These are phyloP conservation scores for Cerrena zonata DNA, from an alignment of 1,284 basidiomycete genomes.

Conservation along the genomic window DNA sequence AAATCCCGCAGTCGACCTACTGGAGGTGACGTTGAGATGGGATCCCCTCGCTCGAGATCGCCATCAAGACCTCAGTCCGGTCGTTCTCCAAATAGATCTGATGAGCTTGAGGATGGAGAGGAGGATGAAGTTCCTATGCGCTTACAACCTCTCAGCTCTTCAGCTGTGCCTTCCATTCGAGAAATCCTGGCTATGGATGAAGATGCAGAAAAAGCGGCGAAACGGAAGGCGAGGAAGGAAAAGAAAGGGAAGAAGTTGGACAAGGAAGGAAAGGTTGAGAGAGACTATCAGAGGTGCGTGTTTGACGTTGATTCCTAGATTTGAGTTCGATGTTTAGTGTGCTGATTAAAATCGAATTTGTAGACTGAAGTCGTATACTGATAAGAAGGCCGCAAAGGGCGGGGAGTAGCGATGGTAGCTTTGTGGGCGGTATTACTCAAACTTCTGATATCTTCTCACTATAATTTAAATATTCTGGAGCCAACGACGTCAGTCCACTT, in stretches of 20 bases:
- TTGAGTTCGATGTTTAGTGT: background rate
- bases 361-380: conserved; percentile 7
- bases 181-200: conserved; percentile 74
- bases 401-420: too few species aligned
- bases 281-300: conserved; percentile 48
- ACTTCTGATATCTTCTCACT: too few species aligned
- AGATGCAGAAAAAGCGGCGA: conserved; percentile 55
- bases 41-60: conserved; percentile 3
- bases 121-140: conserved; percentile 42
- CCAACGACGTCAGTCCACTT: too few species aligned
- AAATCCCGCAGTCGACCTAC: background rate
- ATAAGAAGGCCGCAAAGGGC: conserved; percentile 1
- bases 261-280: conserved; percentile 25
- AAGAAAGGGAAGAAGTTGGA: conserved; percentile 30
- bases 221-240: conserved; percentile 66
- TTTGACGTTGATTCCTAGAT: background rate
- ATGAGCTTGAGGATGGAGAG: conserved; percentile 16
- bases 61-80: conserved; percentile 13
- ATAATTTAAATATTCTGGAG: too few species aligned
- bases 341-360: background rate
- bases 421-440: too few species aligned
- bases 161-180: conserved; percentile 72
- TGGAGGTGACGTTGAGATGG: background rate
- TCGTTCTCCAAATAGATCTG: conserved; percentile 22
- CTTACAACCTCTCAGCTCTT: conserved; percentile 67